phyloP scores from a whole-genome alignment of 1,284 basidiomycete species.

The Ganoderma lucidum region DNA sequence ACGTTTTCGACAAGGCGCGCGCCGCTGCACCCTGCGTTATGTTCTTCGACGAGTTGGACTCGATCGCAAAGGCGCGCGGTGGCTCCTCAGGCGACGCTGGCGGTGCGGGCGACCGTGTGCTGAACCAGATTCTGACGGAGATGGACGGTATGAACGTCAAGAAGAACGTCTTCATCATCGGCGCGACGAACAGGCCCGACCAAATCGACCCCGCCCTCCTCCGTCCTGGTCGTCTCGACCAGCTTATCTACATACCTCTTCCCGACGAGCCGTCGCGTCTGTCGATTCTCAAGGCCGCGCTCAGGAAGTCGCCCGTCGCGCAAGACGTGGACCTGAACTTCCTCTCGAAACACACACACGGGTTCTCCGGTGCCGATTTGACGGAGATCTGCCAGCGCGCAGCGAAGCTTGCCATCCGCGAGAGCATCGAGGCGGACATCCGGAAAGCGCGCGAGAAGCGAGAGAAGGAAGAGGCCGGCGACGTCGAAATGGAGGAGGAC shows the following conservation, averaged over 20 bases:
- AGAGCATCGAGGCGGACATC: constrained; percentile 95
- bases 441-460: constrained; percentile 81
- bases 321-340: constrained; percentile 87
- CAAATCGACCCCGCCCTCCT: constrained; percentile 97
- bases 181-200: constrained; percentile 99
- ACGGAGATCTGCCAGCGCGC: constrained; percentile 99
- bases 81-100: constrained; percentile 86
- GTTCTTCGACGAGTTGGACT: constrained; percentile 99
- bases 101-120: constrained; percentile 96
- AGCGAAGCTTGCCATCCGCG: constrained; percentile 96
- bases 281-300: constrained; percentile 90
- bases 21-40: constrained; percentile 99
- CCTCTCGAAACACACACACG: constrained; percentile 95
- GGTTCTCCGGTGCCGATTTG: constrained; percentile 99
- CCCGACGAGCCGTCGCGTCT: constrained; percentile 94
- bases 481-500: constrained; percentile 80
- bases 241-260: constrained; percentile 92
- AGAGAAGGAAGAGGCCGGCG: constrained; percentile 81
- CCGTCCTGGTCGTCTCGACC: constrained; percentile 98
- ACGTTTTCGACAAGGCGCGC: constrained; percentile 99
- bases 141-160: constrained; percentile 99
- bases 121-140: constrained; percentile 98
- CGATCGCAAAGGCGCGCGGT: constrained; percentile 97
- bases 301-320: constrained; percentile 94
- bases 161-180: constrained; percentile 99